A percentile compares a stretch with the other conserved stretches of the same genome.
These are phyloP conservation scores for Eutypella sp. DNA, from an alignment of 2,329 filamentous ascomycete species.

Conservation along the genomic window DNA sequence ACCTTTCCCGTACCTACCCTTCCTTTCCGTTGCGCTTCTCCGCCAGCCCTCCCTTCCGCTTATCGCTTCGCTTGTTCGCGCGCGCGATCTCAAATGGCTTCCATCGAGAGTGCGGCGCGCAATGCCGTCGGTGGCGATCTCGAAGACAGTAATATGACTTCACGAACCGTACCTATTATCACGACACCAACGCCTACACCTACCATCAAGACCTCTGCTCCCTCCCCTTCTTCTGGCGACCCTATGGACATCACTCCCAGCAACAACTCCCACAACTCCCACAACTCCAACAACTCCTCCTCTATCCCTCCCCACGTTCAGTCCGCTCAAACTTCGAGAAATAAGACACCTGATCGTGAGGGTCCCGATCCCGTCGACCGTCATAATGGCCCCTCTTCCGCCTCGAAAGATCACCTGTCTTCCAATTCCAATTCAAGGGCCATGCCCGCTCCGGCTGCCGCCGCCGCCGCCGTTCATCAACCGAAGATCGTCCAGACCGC, in stretches of 20 bases:
- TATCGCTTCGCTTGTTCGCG: not conserved
- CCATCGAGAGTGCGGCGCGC: slow-evolving; percentile 46
- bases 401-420: slow-evolving; percentile 33
- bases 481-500: slow-evolving; percentile 98
- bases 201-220: slow-evolving; percentile 54
- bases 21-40: not conserved
- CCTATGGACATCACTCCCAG: slow-evolving; percentile 59
- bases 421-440: slow-evolving; percentile 28
- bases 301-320: slow-evolving; percentile 28
- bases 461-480: slow-evolving; percentile 75
- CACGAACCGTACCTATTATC: slow-evolving; percentile 52
- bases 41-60: not conserved
- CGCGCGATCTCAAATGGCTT: slow-evolving; percentile 45
- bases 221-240: slow-evolving; percentile 44
- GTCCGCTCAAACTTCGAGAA: slow-evolving; percentile 34
- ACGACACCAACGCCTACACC: slow-evolving; percentile 37
- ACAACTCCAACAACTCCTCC: too few relatives aligned
- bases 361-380: slow-evolving; percentile 32
- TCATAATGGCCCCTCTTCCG: slow-evolving; percentile 31
- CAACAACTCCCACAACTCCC: slow-evolving; percentile 41
- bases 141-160: slow-evolving; percentile 43
- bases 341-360: slow-evolving; percentile 40
- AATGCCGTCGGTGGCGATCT: slow-evolving; percentile 35
- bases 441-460: slow-evolving; percentile 51
- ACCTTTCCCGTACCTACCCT: too few relatives aligned